A percentile compares a stretch with the other conserved stretches of the same genome.
Evolutionary conservation across 352 stramenopile genomes (phyloP).

Genomic region (Phytophthora quininea): DNA sequence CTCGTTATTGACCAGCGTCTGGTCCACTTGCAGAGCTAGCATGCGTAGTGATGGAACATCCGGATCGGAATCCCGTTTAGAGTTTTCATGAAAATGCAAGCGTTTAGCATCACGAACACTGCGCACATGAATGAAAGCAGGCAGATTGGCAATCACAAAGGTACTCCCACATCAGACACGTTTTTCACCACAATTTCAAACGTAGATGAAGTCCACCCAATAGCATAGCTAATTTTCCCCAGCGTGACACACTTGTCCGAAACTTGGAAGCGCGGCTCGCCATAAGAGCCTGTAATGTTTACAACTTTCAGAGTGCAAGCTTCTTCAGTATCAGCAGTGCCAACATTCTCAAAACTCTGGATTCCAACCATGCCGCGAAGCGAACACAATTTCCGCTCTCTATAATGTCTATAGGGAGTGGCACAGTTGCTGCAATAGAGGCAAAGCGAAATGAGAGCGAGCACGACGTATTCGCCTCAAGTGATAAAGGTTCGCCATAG

Average conservation of each 20-base stretch:
- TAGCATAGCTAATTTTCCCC: slow-evolving; percentile 84
- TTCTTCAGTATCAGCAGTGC: slow-evolving; percentile 25
- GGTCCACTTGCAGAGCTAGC: slow-evolving; percentile 49
- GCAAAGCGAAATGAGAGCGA: slow-evolving; percentile 77
- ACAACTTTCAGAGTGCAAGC: slow-evolving; percentile 76
- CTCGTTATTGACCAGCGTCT: slow-evolving; percentile 9
- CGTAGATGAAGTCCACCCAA: slow-evolving; percentile 71
- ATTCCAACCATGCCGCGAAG: slow-evolving; percentile 77
- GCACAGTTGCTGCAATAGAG: slow-evolving; percentile 57
- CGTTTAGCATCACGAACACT: slow-evolving; percentile 41
- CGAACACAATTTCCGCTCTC: slow-evolving; percentile 60
- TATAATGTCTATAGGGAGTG: slow-evolving; percentile 57
- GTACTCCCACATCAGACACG: slow-evolving; percentile 62
- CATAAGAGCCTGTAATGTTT: slow-evolving; percentile 63
- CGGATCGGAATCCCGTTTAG: slow-evolving; percentile 8
- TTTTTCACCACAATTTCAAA: slow-evolving; percentile 81
- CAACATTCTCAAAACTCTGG: slow-evolving; percentile 57
- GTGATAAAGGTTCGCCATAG: slow-evolving; percentile 51
- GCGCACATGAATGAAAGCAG: slow-evolving; percentile 56
- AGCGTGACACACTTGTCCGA: slow-evolving; percentile 60
- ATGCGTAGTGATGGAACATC: slow-evolving; percentile 49
- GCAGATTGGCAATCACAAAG: slow-evolving; percentile 64
- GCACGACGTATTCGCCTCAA: slow-evolving; percentile 56
- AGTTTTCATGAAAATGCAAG: slow-evolving; percentile 31
- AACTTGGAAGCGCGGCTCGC: slow-evolving; percentile 64